These are phyloP conservation scores for Westerdykella aurantiaca DNA, from an alignment of 2,329 filamentous ascomycete genomes.

Conservation along the genomic window DNA sequence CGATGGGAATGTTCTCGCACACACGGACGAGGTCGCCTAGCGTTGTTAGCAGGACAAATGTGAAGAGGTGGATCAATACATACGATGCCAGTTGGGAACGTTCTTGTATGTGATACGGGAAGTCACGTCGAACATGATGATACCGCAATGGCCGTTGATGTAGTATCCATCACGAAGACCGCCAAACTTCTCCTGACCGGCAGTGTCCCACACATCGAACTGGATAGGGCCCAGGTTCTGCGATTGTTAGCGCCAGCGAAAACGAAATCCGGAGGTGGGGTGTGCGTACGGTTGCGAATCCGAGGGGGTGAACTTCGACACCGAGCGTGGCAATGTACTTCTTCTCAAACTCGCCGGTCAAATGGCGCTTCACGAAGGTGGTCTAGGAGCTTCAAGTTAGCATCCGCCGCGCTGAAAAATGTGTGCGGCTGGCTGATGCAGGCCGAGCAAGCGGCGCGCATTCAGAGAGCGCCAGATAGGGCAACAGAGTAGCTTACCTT, in stretches of 20 bases:
- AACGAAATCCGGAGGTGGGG: conserved; percentile 7
- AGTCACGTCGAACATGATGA: conserved; percentile 99
- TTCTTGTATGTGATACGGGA: conserved; percentile 99
- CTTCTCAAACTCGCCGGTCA: conserved; percentile 99
- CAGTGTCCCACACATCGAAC: conserved; percentile 99
- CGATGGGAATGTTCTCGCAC: conserved; percentile 98
- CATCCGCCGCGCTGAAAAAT: not conserved
- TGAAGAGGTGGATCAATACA: conserved; percentile 40
- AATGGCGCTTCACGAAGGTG: conserved; percentile 99
- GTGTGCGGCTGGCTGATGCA: not conserved
- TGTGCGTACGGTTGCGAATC: conserved; percentile 84
- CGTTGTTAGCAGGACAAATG: conserved; percentile 11
- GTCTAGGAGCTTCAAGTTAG: conserved; percentile 56
- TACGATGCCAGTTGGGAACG: conserved; percentile 99
- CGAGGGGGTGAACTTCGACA: conserved; percentile 98
- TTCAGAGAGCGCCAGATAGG: not conserved
- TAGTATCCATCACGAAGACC: conserved; percentile 99
- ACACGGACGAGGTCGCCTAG: conserved; percentile 95
- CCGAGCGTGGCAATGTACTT: conserved; percentile 99
- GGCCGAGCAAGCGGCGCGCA: not conserved
- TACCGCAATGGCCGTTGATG: conserved; percentile 99
- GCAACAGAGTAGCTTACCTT: conserved; percentile 61
- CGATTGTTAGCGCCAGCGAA: conserved; percentile 9
- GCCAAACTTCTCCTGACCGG: conserved; percentile 98
- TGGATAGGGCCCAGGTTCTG: conserved; percentile 91